phyloP scores from a whole-genome alignment of 345 rosid species.

The Kandelia obovata region DNA sequence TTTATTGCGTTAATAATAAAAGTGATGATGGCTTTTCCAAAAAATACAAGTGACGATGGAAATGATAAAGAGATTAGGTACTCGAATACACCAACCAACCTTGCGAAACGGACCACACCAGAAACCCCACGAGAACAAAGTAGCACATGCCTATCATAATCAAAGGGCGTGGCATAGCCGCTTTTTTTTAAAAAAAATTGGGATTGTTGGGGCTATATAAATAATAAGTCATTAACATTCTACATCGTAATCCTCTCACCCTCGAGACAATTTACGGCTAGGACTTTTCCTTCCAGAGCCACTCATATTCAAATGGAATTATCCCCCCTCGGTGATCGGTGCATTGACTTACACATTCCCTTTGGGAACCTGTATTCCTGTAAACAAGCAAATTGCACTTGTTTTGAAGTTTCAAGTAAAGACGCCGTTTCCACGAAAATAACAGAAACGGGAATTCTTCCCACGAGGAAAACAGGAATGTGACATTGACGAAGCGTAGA shows the following conservation, averaged over 20 bases:
- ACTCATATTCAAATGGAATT: too few species aligned
- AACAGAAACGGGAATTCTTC: background rate
- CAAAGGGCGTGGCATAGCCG: background rate
- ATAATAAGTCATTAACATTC: background rate
- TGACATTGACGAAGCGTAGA: background rate
- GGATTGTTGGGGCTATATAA: background rate
- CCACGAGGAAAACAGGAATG: background rate
- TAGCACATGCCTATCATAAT: conserved; percentile 8
- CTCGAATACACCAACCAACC: too few species aligned
- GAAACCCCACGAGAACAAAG: background rate
- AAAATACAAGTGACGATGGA: background rate
- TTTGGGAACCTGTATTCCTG: background rate
- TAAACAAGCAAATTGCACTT: background rate
- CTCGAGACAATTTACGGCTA: background rate
- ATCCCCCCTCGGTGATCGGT: too few species aligned
- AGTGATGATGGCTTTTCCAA: too few species aligned
- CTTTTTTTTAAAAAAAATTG: too few species aligned
- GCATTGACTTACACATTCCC: background rate
- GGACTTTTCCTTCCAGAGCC: too few species aligned
- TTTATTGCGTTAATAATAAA: too few species aligned
- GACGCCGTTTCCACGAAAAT: background rate
- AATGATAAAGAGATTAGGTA: too few species aligned
- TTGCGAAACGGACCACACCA: too few species aligned
- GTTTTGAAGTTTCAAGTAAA: background rate
- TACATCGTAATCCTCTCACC: background rate